Percentiles rank a stretch among this genome's conserved stretches.
Conservation (phyloP, 805 yeast genomes). For the Kazachstania africana region DNA sequence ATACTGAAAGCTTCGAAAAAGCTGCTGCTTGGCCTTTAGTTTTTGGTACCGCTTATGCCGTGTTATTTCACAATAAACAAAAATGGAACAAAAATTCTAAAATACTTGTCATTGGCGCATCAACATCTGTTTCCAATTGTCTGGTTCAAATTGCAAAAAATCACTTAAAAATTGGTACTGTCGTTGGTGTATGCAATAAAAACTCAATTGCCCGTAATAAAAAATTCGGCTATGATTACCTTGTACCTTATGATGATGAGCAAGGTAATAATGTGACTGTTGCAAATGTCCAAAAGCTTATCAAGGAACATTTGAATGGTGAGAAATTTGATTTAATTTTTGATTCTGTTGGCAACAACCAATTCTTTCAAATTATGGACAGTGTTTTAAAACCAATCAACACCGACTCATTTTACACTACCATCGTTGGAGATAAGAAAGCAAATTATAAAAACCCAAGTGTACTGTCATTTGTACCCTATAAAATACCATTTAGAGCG, state of each 20-base stretch:
- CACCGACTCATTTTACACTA: slow-evolving; percentile 38
- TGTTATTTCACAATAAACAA: slow-evolving; percentile 25
- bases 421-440: slow-evolving; percentile 47
- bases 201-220: slow-evolving; percentile 34
- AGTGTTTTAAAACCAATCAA: slow-evolving; percentile 34
- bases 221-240: slow-evolving; percentile 45
- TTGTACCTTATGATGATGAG: slow-evolving; percentile 46
- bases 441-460: slow-evolving; percentile 15
- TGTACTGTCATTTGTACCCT: slow-evolving; percentile 3
- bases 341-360: slow-evolving; percentile 54
- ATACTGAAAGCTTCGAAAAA: slow-evolving; percentile 13
- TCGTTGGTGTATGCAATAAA: slow-evolving; percentile 47
- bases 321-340: slow-evolving; percentile 48
- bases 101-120: slow-evolving; percentile 61
- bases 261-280: too few relatives aligned
- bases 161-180: slow-evolving; percentile 33
- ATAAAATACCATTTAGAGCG: slow-evolving; percentile 7
- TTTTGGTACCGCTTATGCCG: slow-evolving; percentile 46
- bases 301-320: slow-evolving; percentile 20
- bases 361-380: slow-evolving; percentile 33
- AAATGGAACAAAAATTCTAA: slow-evolving; percentile 30
- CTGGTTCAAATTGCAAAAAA: slow-evolving; percentile 46
- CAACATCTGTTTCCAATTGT: slow-evolving; percentile 54
- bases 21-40: slow-evolving; percentile 51
- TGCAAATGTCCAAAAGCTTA: slow-evolving; percentile 29